Conservation (phyloP, 371 early-diverging fungal genomes). For the Mucor mucedo region DNA sequence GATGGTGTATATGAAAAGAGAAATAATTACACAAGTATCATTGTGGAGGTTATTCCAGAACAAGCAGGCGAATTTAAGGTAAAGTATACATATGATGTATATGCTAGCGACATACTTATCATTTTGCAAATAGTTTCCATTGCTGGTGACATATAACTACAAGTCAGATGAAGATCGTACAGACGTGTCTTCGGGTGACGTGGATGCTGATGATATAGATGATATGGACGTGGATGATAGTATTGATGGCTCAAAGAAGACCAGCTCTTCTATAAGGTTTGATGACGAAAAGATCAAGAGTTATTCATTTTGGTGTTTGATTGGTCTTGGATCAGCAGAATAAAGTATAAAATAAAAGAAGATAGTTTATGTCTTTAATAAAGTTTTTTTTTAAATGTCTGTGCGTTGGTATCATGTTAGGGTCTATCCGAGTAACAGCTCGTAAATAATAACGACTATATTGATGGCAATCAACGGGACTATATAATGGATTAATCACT, state of each 20-base stretch:
- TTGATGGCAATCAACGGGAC: constrained; percentile 88
- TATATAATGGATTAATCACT: constrained; percentile 26
- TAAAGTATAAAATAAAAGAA: constrained; percentile 5
- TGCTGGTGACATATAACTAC: constrained; percentile 66
- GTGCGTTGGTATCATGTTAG: no score
- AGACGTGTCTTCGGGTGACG: constrained; percentile 55
- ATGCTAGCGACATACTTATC: not conserved
- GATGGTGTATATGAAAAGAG: constrained; percentile 63
- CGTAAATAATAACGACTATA: constrained; percentile 83
- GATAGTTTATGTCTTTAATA: not conserved
- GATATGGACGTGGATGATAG: constrained; percentile 33
- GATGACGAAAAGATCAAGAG: constrained; percentile 53
- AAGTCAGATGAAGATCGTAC: constrained; percentile 61
- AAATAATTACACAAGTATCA: constrained; percentile 65
- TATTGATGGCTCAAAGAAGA: constrained; percentile 36
- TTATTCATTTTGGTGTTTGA: constrained; percentile 67
- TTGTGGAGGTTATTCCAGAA: constrained; percentile 63
- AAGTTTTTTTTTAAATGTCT: no score
- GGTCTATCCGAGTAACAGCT: constrained; percentile 77
- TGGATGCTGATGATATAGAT: constrained; percentile 45
- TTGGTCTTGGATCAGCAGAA: constrained; percentile 59
- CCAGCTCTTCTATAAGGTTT: constrained; percentile 28
- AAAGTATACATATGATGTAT: constrained; percentile 5
- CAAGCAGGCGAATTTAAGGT: constrained; percentile 57
- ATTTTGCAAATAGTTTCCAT: constrained; percentile 56